A percentile compares a stretch with the other conserved stretches of the same genome.
Evolutionary conservation across 139 green algal genomes (phyloP).

Genomic region (Coelastrella sp.): DNA sequence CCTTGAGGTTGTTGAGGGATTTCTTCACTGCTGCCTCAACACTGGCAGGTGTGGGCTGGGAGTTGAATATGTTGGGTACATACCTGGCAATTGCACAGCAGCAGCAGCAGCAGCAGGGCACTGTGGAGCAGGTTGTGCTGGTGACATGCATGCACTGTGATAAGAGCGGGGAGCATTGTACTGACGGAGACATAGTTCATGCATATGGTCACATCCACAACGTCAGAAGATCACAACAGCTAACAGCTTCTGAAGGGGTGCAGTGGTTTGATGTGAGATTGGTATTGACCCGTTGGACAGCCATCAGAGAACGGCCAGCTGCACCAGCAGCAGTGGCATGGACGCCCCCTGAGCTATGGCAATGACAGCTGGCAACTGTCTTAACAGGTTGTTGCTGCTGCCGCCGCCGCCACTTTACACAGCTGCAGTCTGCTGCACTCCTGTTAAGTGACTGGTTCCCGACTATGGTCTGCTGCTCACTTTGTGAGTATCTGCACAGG

Average conservation of each 20-base stretch:
- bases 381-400: too few relatives aligned
- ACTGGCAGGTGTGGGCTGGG: slow-evolving; percentile 29
- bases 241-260: too few relatives aligned
- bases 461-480: slow-evolving; percentile 19
- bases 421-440: neutral
- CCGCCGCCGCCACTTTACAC: neutral
- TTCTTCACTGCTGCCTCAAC: slow-evolving; percentile 56
- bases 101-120: slow-evolving; percentile 1
- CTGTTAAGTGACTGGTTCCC: neutral
- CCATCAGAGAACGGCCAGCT: too few relatives aligned
- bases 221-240: too few relatives aligned
- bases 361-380: too few relatives aligned
- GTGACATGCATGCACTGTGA: neutral
- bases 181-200: too few relatives aligned
- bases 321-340: too few relatives aligned
- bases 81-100: slow-evolving; percentile 1
- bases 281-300: too few relatives aligned
- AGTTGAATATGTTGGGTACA: slow-evolving; percentile 65
- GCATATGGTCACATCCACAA: too few relatives aligned
- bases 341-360: too few relatives aligned
- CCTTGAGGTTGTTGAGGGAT: slow-evolving; percentile 51
- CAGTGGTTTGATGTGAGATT: too few relatives aligned
- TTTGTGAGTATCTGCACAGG: slow-evolving; percentile 64
- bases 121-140: slow-evolving; percentile 19
- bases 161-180: too few relatives aligned